phyloP scores from a whole-genome alignment of 2,329 filamentous ascomycete genomes.

The Trichoderma atrobrunneum region DNA sequence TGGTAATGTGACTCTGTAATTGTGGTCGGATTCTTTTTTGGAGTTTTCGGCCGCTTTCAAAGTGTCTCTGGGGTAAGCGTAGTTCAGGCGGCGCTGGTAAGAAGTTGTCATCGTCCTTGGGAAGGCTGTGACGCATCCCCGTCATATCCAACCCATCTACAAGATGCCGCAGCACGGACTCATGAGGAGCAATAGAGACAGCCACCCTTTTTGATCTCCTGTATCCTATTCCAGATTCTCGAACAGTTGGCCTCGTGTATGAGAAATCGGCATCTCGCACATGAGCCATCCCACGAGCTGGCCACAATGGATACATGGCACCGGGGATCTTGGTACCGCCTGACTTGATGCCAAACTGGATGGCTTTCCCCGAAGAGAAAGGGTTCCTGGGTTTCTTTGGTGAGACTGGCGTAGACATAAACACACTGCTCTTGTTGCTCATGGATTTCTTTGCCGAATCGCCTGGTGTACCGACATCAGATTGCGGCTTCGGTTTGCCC shows the following conservation, averaged over 20 bases:
- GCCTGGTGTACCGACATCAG: constrained; percentile 25
- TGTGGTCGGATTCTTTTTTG: constrained; percentile 48
- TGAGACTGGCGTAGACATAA: constrained; percentile 54
- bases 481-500: constrained; percentile 32
- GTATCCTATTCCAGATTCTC: neutral
- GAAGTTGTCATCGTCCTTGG: constrained; percentile 39
- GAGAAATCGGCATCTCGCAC: constrained; percentile 47
- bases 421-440: constrained; percentile 40
- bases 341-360: constrained; percentile 44
- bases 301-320: constrained; percentile 67
- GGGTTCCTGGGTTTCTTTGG: constrained; percentile 41
- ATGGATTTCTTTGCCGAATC: constrained; percentile 26
- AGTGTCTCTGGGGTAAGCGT: constrained; percentile 53
- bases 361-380: constrained; percentile 30
- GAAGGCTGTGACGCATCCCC: constrained; percentile 29
- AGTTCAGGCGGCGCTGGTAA: constrained; percentile 47
- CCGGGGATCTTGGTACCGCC: constrained; percentile 61
- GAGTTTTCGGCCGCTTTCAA: constrained; percentile 56
- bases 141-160: constrained; percentile 29
- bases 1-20: constrained; percentile 35
- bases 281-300: constrained; percentile 61
- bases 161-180: constrained; percentile 42
- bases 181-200: constrained; percentile 38
- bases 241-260: neutral
- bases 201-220: constrained; percentile 52